Conservation (phyloP, 257 asterid species). For the Fraxinus anomala region DNA sequence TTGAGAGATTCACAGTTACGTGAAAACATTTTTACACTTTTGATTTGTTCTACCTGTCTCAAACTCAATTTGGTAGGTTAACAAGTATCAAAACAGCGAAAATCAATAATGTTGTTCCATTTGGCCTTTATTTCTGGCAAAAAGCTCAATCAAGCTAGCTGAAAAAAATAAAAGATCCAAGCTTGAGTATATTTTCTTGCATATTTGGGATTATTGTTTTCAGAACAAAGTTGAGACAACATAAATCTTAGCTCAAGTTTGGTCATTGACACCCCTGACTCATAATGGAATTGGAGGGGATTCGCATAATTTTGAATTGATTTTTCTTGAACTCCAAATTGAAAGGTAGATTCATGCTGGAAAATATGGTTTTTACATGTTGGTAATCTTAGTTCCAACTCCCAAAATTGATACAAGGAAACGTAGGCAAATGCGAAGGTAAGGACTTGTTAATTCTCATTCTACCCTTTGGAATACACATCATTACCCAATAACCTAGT, state of each 20-base stretch:
- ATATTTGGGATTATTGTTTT: constrained; percentile 4
- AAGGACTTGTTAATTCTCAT: background rate
- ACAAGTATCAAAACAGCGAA: constrained; percentile 13
- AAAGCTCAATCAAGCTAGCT: constrained; percentile 22
- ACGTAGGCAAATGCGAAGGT: background rate
- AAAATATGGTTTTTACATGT: background rate
- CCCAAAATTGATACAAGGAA: constrained; percentile 9
- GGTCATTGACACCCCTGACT: constrained; percentile 1
- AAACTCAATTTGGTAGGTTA: constrained; percentile 1
- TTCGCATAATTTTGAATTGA: constrained; percentile 4
- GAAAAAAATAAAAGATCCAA: constrained; percentile 19
- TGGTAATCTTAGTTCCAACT: constrained; percentile 15
- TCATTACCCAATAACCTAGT: background rate
- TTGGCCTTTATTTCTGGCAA: constrained; percentile 18
- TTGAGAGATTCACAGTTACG: background rate
- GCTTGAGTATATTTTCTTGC: constrained; percentile 2
- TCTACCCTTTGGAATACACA: background rate
- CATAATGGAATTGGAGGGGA: background rate
- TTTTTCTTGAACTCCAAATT: constrained; percentile 1
- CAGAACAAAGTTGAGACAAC: constrained; percentile 21
- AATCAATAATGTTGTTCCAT: constrained; percentile 11
- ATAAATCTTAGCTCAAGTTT: constrained; percentile 9
- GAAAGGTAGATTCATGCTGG: background rate
- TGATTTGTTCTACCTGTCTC: background rate
- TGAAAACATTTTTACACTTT: background rate